Evolutionary conservation across 208 protist genomes (phyloP), one percentile per base, ranked within the genome.

Genomic region (Phytomonas francai): DNA sequence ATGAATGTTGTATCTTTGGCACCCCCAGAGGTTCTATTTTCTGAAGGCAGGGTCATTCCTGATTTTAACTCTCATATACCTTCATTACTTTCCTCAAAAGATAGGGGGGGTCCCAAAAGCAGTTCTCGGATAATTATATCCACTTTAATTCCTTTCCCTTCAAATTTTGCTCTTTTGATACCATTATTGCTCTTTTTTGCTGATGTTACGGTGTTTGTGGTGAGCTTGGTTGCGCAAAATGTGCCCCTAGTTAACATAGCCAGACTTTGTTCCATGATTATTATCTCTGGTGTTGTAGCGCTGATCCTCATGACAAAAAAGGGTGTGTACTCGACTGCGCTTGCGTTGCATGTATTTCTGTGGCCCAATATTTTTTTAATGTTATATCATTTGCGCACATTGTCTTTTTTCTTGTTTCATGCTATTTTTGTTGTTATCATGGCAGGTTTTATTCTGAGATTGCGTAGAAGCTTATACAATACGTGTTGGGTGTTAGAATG

Each of bases 391-490:
- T 78, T 78, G 9, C 86, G 79, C 69, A 66, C 82, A 36, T 86
- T 80, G 31, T 58, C 83, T 54, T 51, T 93, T 42, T 84, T 89
- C 45, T 74, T 87, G 66, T 60, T 89, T 49, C 83, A 93, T 70
- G 71, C 87, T 25, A 64, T 88, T 27, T 56, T 91, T 4, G 76
- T 70, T 19, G 27, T 73, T 22, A 25, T 91, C 58, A 71, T 93
- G 65, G 49, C 81, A n/a, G 27, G 87, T 49, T 93, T 84, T 74
- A 74, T 87, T 29, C 67, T 89, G 30, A 76, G 88, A 12, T 36
- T 88, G 6, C 82, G 82, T 22, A 57, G 76, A 45, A 87, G 87
- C 63, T 74, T 76, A 33, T 81, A 72, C 32, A 80, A 59, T 30
- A 87, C 80, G 6, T 86, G 77, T 65, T 85, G 70, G 67, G 69